Conservation (phyloP, 2,329 filamentous ascomycete species). For the Emergomyces orientalis region DNA sequence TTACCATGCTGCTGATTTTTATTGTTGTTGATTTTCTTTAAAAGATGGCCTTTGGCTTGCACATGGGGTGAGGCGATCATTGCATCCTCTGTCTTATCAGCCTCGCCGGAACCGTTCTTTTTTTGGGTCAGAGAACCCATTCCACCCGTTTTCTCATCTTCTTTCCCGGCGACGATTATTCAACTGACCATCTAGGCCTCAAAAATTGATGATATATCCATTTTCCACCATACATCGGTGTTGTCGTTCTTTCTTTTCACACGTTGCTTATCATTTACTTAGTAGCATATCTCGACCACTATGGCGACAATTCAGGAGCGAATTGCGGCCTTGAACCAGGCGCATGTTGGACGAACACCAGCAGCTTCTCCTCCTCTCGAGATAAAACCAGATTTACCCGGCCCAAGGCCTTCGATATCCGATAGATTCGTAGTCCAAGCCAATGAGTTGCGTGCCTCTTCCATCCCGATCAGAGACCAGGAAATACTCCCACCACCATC, state of each 20-base stretch:
- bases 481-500: slow-evolving; percentile 16
- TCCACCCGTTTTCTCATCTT: background rate
- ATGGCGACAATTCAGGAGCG: slow-evolving; percentile 37
- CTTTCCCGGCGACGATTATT: background rate
- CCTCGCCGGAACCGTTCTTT: slow-evolving; percentile 2
- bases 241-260: background rate
- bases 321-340: slow-evolving; percentile 38
- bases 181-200: background rate
- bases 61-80: background rate
- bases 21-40: background rate
- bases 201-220: background rate
- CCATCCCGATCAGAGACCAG: background rate
- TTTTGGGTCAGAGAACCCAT: background rate
- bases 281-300: background rate
- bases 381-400: slow-evolving; percentile 19
- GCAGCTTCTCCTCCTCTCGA: slow-evolving; percentile 22
- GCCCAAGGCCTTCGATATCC: slow-evolving; percentile 20
- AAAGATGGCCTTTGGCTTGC: background rate
- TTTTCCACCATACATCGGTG: background rate
- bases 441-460: background rate
- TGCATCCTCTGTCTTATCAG: background rate
- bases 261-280: background rate
- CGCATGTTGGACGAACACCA: slow-evolving; percentile 32
- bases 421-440: slow-evolving; percentile 12
- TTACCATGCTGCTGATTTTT: too few relatives aligned